A percentile compares a stretch with the other conserved stretches of the same genome.
These are phyloP conservation scores for Aphanoascus verrucosus DNA, from an alignment of 2,329 filamentous ascomycete species.

Conservation along the genomic window DNA sequence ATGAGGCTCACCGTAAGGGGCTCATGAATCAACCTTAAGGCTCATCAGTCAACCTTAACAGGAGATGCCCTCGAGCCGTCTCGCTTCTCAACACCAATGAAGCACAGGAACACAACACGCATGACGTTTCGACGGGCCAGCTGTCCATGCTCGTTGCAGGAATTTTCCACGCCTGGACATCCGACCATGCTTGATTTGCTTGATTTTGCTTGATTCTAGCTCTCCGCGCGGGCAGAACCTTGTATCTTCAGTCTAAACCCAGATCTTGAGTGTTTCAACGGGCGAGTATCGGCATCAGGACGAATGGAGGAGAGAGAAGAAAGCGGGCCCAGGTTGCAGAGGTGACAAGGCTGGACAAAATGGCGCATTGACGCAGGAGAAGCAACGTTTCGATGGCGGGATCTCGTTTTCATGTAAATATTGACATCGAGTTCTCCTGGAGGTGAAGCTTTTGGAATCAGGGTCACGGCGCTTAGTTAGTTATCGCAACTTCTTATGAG, in stretches of 20 bases:
- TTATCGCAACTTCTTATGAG: no score
- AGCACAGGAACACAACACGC: background rate
- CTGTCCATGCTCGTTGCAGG: background rate
- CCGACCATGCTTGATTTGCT: no score
- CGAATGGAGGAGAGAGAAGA: background rate
- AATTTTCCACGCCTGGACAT: background rate
- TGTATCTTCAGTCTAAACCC: background rate
- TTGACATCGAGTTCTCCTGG: no score
- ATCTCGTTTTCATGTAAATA: no score
- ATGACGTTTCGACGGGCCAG: background rate
- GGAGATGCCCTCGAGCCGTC: background rate
- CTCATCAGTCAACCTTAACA: background rate
- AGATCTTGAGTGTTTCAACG: background rate
- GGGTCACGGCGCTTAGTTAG: no score
- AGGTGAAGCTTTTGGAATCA: no score
- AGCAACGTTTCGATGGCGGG: no score
- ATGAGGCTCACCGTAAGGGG: background rate
- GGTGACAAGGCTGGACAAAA: background rate
- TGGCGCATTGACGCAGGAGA: background rate
- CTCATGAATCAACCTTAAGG: background rate
- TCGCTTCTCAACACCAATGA: background rate
- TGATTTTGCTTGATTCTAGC: background rate
- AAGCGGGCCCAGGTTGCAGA: background rate
- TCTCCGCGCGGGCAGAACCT: background rate
- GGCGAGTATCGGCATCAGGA: background rate